Evolutionary conservation across 1,284 basidiomycete species (phyloP), one percentile per base, ranked within the genome.

Genomic region (Pyrrhoderma lamaoense): DNA sequence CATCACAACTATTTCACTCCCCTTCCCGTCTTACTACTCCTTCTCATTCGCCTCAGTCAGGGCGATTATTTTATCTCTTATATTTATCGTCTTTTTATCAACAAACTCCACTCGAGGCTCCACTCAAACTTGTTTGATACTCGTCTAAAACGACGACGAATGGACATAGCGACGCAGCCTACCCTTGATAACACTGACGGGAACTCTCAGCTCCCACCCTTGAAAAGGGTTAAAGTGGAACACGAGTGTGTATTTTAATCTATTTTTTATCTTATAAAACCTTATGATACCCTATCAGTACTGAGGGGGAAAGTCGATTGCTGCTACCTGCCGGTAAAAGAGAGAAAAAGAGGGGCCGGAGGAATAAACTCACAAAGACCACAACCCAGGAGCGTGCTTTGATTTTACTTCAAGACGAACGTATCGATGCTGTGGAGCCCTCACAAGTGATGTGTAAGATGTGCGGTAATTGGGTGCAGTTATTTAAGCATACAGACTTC

Each of bases 401-500:
- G 8, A 25, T 42, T 8, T 42, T 56, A 3, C 45, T 56, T 9
- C 47, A 52, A 18, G 54, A 56, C 36, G 27, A 31, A 16, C 42
- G 54, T 18, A 46, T 52, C 34, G 46, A 42, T 39, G 54, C 54
- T 11, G 54, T 56, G 2, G 54, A 56, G 23, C 50, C 54, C 18
- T 37, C 48, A 36, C 54, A 56, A 42, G 54, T 56, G 3, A 19
- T 56, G 34, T 56, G 54, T 31, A 43, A 51, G 46, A 56, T 56
- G 54, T 56, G 54, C 27, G 54, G 54, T 9, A 45, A 52, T 19
- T 56, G 54, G 54, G 46, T 56, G n/a, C 48, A 51, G 37, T 50
- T 56, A 16, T 56, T 52, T 31, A 52, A 52, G 36, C 54, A 56
- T 35, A 49, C 51, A 13, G 51, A 52, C 35, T 56, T 47, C 39